Evolutionary conservation across 306 rosid genomes (phyloP), one percentile per base, ranked within the genome.

Genomic region (Castanospermum australe): DNA sequence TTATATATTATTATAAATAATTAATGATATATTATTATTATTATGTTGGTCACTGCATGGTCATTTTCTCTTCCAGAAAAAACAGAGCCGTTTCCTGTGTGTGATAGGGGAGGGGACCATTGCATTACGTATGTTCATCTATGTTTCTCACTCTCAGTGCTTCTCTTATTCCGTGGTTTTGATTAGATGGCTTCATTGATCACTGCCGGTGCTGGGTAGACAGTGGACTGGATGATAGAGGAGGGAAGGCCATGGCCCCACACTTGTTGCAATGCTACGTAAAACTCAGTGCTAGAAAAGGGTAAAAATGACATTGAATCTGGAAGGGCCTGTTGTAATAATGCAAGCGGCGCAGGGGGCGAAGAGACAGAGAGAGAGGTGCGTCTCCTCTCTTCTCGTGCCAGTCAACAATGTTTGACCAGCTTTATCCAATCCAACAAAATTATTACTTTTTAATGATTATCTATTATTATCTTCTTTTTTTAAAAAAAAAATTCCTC

Each of bases 331-430:
- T 30, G 32, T 21, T 2, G 69, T 61, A 68, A 74, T 61, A 54
- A 79, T 25, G 39, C 10, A 35, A 56, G 18, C 2, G 36, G 69
- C 13, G 5, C 8, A 48, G 3, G 6, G 62, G 13, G 11, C 1
- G 47, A 71, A 56, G 33, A 71, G 56, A 54, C 35, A 79, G 32
- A 54, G 18, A 41, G 20, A 41, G n/a, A 45, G 9, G 60, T 18
- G 2, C 66, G 70, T 54, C 80, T 62, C 63, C 83, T 82, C 80
- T 75, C 85, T 70, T 74, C 42, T 78, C 61, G 65, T 82, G 81
- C 82, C 88, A 82, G 92, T 81, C 94, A 86, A 81, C 82, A 1
- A 47, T 36, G 67, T 80, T 90, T 90, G 90, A 88, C 94, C 54
- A 51, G 18, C 89, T 76, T 84, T 82, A 52, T 71, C 82, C 30